Percentiles rank a stretch among this genome's conserved stretches.
phyloP scores from a whole-genome alignment of 768 basidiomycete genomes.

The Boletus sp. region DNA sequence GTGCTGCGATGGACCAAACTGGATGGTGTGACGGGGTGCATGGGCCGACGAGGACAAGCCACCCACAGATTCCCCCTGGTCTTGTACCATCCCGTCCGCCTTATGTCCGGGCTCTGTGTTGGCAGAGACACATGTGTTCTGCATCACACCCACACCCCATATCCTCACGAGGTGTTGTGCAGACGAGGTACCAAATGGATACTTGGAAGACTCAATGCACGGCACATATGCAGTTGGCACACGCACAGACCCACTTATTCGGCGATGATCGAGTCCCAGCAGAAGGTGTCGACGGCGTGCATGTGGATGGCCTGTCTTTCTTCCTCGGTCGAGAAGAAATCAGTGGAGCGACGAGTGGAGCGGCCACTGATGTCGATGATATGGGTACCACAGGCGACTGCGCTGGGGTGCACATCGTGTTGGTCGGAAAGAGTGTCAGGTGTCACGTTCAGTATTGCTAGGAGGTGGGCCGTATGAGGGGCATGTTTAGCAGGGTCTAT shows the following conservation, averaged over 20 bases:
- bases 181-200: constrained; percentile 30
- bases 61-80: constrained; percentile 23
- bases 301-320: constrained; percentile 61
- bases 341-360: constrained; percentile 83
- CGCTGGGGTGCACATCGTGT: constrained; percentile 47
- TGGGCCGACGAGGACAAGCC: no score
- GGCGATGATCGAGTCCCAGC: constrained; percentile 14
- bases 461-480: constrained; percentile 57
- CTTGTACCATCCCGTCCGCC: constrained; percentile 61
- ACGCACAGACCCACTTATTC: constrained; percentile 59
- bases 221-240: constrained; percentile 87
- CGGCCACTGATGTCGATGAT: constrained; percentile 94
- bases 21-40: no score
- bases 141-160: not conserved
- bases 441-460: constrained; percentile 91
- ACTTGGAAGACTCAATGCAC: constrained; percentile 63
- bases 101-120: constrained; percentile 72
- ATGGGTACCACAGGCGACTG: constrained; percentile 57
- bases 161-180: constrained; percentile 5
- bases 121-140: constrained; percentile 43
- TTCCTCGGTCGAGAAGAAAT: constrained; percentile 60
- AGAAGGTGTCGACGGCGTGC: constrained; percentile 25
- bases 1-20: no score
- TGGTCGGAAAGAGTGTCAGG: constrained; percentile 95
- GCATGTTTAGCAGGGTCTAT: constrained; percentile 7